Conservation (phyloP, 108 stramenopile species). For the Skeletonema menzelii region DNA sequence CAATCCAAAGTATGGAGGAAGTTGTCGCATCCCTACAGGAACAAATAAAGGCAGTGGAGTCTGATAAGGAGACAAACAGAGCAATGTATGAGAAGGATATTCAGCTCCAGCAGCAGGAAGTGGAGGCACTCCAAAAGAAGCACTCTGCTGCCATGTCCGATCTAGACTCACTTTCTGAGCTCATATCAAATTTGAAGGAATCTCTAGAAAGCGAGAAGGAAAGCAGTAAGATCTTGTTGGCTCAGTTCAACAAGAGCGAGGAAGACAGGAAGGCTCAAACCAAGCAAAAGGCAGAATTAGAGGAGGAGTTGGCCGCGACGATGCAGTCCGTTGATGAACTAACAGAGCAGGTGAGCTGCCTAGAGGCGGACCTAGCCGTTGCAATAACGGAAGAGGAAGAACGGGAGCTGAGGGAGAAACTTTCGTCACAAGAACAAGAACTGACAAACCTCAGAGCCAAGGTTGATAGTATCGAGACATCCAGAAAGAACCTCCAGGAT, state of each 20-base stretch:
- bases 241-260: conserved; percentile 40
- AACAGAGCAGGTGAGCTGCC: conserved; percentile 20
- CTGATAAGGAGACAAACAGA: conserved; percentile 30
- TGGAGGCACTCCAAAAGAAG: conserved; percentile 20
- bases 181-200: conserved; percentile 25
- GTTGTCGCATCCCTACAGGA: conserved; percentile 24
- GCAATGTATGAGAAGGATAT: conserved; percentile 38
- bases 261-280: conserved; percentile 16
- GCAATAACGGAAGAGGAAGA: background rate
- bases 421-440: conserved; percentile 12
- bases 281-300: conserved; percentile 14
- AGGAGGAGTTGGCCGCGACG: conserved; percentile 16
- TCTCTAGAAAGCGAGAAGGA: conserved; percentile 32
- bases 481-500: conserved; percentile 27
- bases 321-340: conserved; percentile 19
- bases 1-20: conserved; percentile 26
- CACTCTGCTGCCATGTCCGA: conserved; percentile 18
- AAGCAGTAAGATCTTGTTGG: conserved; percentile 19
- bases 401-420: background rate
- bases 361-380: conserved; percentile 11
- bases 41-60: conserved; percentile 27
- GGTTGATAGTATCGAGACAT: conserved; percentile 23
- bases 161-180: conserved; percentile 32
- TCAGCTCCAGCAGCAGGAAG: conserved; percentile 39
- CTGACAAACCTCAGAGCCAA: conserved; percentile 20